phyloP scores from a whole-genome alignment of 805 yeast species.

The Saturnispora quitensis region DNA sequence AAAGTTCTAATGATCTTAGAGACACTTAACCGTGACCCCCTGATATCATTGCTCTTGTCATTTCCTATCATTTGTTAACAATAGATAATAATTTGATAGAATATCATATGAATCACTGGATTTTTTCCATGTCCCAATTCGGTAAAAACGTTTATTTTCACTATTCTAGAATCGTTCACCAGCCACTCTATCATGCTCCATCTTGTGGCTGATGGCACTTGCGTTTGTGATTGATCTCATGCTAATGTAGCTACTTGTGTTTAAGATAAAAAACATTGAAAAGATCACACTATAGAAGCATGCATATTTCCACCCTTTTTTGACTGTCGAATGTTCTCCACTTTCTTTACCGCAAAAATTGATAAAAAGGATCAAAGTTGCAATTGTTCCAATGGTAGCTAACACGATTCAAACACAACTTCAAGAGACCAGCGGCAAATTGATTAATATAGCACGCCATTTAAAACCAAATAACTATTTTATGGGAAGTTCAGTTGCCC shows the following conservation, averaged over 20 bases:
- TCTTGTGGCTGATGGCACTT: neutral
- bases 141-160: neutral
- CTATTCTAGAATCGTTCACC: neutral
- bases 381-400: neutral
- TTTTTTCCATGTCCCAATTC: neutral
- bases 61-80: neutral
- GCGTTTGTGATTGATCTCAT: neutral
- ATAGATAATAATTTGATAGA: neutral
- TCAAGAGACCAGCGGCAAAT: neutral
- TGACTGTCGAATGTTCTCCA: neutral
- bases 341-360: neutral
- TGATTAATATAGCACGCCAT: neutral
- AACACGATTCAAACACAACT: neutral
- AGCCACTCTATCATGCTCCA: neutral
- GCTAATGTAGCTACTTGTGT: neutral
- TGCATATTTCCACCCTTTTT: neutral
- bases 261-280: neutral
- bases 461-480: neutral
- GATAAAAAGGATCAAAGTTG: neutral
- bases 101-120: neutral
- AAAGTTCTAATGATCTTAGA: conserved; percentile 7
- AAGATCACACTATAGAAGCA: too few relatives aligned
- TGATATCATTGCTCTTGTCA: neutral
- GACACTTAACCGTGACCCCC: conserved; percentile 1
- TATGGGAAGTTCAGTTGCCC: neutral